Percentiles rank a stretch among this genome's conserved stretches.
These are phyloP conservation scores for Paecilomyces sp. DNA, from an alignment of 2,329 filamentous ascomycete species.

Conservation along the genomic window DNA sequence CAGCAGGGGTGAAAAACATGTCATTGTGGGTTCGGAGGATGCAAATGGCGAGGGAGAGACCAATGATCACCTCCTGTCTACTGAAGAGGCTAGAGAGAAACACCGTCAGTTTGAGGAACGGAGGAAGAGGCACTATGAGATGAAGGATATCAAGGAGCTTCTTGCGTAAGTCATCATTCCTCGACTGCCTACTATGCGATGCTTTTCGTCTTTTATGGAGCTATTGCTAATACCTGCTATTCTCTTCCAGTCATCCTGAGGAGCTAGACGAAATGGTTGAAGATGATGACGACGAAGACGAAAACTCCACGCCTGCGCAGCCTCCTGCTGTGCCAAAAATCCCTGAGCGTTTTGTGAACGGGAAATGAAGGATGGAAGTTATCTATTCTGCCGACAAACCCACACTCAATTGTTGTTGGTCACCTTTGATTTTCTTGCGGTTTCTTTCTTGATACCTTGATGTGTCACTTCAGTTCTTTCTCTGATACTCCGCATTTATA, in stretches of 20 bases:
- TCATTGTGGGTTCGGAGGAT: slow-evolving; percentile 60
- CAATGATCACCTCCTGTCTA: slow-evolving; percentile 48
- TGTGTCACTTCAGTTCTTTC: neutral
- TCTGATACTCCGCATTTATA: neutral
- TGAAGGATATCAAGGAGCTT: slow-evolving; percentile 85
- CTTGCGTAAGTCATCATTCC: slow-evolving; percentile 55
- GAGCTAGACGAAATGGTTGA: slow-evolving; percentile 55
- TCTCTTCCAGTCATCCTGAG: slow-evolving; percentile 51
- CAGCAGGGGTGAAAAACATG: slow-evolving; percentile 59
- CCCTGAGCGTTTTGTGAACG: slow-evolving; percentile 20
- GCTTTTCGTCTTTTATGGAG: neutral
- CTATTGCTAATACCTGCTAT: slow-evolving; percentile 4
- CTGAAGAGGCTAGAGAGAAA: slow-evolving; percentile 74
- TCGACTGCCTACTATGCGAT: neutral
- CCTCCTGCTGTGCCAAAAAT: slow-evolving; percentile 27
- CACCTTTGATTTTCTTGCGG: neutral
- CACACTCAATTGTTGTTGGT: neutral
- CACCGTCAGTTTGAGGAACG: slow-evolving; percentile 85
- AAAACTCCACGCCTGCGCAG: slow-evolving; percentile 10
- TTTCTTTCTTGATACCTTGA: neutral
- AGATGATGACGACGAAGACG: slow-evolving; percentile 36
- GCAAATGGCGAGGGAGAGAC: slow-evolving; percentile 27
- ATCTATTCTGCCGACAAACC: neutral
- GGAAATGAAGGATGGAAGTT: neutral
- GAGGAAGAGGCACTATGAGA: slow-evolving; percentile 97